phyloP scores from a whole-genome alignment of 495 filamentous ascomycete genomes.

The Daldinia vernicosa region DNA sequence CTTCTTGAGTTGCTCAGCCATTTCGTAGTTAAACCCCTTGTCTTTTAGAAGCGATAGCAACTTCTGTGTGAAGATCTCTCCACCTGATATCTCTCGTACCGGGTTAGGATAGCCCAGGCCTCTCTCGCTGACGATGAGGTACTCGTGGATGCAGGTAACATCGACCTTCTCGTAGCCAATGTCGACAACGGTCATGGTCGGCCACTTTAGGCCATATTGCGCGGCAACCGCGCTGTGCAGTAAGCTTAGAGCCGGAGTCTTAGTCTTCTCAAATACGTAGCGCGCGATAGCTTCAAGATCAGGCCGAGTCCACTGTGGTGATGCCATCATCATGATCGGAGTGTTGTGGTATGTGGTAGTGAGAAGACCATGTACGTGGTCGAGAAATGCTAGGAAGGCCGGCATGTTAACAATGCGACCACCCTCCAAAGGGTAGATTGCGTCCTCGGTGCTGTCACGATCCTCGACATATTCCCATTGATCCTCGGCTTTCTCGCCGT shows the following conservation, averaged over 20 bases:
- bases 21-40: constrained; percentile 79
- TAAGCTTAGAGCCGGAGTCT: constrained; percentile 85
- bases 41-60: constrained; percentile 72
- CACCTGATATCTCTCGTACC: constrained; percentile 74
- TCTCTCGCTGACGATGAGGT: constrained; percentile 61
- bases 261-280: constrained; percentile 97
- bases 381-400: constrained; percentile 89
- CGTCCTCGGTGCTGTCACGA: constrained; percentile 83
- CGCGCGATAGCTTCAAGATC: constrained; percentile 85
- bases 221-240: constrained; percentile 86
- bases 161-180: constrained; percentile 92
- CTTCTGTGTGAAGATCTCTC: constrained; percentile 85
- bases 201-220: constrained; percentile 81
- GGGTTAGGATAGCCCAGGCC: constrained; percentile 57
- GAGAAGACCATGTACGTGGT: constrained; percentile 84
- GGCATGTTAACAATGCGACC: constrained; percentile 89
- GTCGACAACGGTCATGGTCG: constrained; percentile 83
- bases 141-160: constrained; percentile 86
- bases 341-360: constrained; percentile 90
- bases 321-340: constrained; percentile 84
- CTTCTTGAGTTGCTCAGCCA: constrained; percentile 95
- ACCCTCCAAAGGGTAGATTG: constrained; percentile 81
- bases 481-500: constrained; percentile 44
- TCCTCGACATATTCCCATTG: constrained; percentile 82
- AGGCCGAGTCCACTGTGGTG: constrained; percentile 84